Evolutionary conservation across 169 alveolate genomes (phyloP).

Genomic region (Blepharisma undulans): DNA sequence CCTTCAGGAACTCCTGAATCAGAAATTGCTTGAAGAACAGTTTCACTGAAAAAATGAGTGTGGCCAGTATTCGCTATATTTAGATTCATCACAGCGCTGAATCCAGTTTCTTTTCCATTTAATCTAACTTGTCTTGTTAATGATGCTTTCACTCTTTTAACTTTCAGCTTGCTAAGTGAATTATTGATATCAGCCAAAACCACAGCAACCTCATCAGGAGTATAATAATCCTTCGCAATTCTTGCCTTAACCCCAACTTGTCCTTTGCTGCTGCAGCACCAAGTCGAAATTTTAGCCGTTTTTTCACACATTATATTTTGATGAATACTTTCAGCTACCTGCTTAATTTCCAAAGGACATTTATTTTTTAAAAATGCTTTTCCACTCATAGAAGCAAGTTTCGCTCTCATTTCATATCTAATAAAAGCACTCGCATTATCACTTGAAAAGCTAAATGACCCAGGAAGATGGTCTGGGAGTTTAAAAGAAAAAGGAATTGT

Average conservation of each 20-base stretch:
- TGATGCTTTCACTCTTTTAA: not conserved
- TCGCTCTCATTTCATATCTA: not conserved
- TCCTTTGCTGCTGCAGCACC: constrained; percentile 36
- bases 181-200: not conserved
- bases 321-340: not conserved
- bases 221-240: constrained; percentile 6
- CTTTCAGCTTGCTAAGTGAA: not conserved
- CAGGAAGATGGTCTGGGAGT: constrained; percentile 18
- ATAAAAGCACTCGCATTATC: not conserved
- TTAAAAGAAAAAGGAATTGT: constrained; percentile 21
- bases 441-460: not conserved
- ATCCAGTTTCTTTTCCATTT: not conserved
- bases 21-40: not conserved
- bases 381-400: not conserved
- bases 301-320: not conserved
- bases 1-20: not conserved
- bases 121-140: not conserved
- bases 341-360: not conserved
- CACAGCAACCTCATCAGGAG: not conserved
- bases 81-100: not conserved
- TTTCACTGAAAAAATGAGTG: not conserved
- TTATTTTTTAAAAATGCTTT: not conserved
- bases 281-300: not conserved
- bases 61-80: not conserved
- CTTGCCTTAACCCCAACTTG: not conserved